Conservation (phyloP, 306 rosid species). For the Morella rubra region DNA sequence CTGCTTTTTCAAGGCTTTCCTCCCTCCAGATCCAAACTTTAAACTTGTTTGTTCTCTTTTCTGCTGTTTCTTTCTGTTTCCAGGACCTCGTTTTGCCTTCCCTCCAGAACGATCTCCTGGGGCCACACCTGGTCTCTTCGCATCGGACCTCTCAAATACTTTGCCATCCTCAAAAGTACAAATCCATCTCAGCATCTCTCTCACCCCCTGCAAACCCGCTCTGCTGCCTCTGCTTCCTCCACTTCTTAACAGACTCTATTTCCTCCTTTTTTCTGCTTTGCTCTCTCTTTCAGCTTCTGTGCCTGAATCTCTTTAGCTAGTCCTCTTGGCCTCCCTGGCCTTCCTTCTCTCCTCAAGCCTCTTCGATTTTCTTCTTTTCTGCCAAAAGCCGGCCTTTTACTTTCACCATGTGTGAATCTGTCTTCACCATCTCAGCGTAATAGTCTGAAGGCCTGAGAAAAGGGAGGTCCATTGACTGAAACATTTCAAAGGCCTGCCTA, state of each 20-base stretch:
- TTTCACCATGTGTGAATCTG: slow-evolving; percentile 78
- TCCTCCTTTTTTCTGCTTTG: slow-evolving; percentile 88
- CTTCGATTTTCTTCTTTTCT: slow-evolving; percentile 76
- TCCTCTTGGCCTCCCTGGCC: slow-evolving; percentile 75
- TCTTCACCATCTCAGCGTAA: slow-evolving; percentile 92
- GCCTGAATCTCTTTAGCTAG: slow-evolving; percentile 79
- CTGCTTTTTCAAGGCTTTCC: slow-evolving; percentile 64
- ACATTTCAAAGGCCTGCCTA: slow-evolving; percentile 66
- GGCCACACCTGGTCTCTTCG: too few species aligned
- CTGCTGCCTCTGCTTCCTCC: too few species aligned
- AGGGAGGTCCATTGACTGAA: slow-evolving; percentile 66
- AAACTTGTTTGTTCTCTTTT: slow-evolving; percentile 58
- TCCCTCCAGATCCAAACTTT: slow-evolving; percentile 82
- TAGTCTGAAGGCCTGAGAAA: slow-evolving; percentile 79
- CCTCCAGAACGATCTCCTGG: too few species aligned
- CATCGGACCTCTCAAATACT: too few species aligned
- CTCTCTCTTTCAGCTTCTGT: slow-evolving; percentile 76
- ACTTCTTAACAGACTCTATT: slow-evolving; percentile 86
- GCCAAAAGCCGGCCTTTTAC: slow-evolving; percentile 68
- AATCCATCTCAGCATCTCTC: too few species aligned
- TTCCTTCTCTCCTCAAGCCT: slow-evolving; percentile 90
- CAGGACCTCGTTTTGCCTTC: slow-evolving; percentile 36
- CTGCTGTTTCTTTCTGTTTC: slow-evolving; percentile 46
- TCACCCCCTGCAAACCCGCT: too few species aligned
- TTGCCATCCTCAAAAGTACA: too few species aligned